A percentile compares a stretch with the other conserved stretches of the same genome.
Evolutionary conservation across 1,139 yeast species (phyloP).

Genomic region (Candida pseudocylindracea): DNA sequence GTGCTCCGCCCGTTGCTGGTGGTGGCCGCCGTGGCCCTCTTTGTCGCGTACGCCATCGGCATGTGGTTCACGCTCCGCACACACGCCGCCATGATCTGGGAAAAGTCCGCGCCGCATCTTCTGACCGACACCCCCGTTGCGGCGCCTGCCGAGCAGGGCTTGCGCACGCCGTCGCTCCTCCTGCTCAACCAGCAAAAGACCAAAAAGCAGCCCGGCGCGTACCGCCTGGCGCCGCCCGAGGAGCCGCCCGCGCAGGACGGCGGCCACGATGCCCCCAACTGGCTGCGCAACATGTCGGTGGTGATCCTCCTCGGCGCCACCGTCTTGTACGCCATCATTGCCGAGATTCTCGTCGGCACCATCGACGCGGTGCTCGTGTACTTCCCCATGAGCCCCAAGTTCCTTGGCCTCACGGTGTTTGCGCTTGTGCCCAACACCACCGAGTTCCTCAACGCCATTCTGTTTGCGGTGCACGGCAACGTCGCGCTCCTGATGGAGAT

Average conservation of each 20-base stretch:
- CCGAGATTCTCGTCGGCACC: slow-evolving; percentile 84
- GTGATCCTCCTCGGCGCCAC: slow-evolving; percentile 76
- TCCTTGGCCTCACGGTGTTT: slow-evolving; percentile 81
- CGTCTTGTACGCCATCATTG: slow-evolving; percentile 71
- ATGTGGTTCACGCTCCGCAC: slow-evolving; percentile 83
- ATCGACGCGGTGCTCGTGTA: slow-evolving; percentile 72
- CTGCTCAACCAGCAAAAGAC: neutral
- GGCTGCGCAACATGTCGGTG: slow-evolving; percentile 78
- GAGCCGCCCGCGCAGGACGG: slow-evolving; percentile 19
- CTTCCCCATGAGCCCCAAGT: slow-evolving; percentile 69
- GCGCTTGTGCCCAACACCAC: slow-evolving; percentile 96
- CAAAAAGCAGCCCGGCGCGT: neutral
- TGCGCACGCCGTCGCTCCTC: neutral
- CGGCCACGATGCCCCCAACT: slow-evolving; percentile 94
- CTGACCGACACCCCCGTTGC: neutral
- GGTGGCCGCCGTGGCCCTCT: slow-evolving; percentile 59
- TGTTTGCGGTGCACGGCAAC: slow-evolving; percentile 90
- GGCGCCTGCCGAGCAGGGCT: neutral
- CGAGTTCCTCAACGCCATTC: slow-evolving; percentile 88
- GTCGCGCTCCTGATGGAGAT: slow-evolving; percentile 94
- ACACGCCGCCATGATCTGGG: slow-evolving; percentile 95
- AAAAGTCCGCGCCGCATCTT: slow-evolving; percentile 21
- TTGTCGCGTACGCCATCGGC: slow-evolving; percentile 77
- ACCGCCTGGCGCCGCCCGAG: neutral
- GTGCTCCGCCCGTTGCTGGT: slow-evolving; percentile 66